Percentiles rank a stretch among this genome's conserved stretches.
Evolutionary conservation across 805 yeast genomes (phyloP).

Genomic region (Priceomyces melissophilus): DNA sequence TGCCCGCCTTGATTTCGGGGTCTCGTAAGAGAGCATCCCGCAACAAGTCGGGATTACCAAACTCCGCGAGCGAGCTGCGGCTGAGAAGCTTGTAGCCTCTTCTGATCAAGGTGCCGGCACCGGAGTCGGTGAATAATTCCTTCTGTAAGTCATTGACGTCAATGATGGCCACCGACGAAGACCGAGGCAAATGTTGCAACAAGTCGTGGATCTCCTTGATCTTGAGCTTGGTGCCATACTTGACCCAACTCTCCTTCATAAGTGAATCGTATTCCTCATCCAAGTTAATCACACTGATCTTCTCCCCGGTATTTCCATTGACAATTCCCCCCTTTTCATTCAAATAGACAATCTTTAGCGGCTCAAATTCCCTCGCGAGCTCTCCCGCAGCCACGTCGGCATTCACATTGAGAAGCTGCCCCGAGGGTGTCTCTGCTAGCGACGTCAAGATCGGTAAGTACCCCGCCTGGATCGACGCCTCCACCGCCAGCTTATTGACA

Average conservation of each 20-base stretch:
- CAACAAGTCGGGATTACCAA: slow-evolving; percentile 69
- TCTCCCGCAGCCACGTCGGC: slow-evolving; percentile 99
- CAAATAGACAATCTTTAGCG: slow-evolving; percentile 91
- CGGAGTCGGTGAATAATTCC: slow-evolving; percentile 96
- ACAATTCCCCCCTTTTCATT: slow-evolving; percentile 97
- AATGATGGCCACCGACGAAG: slow-evolving; percentile 96
- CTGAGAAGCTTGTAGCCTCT: slow-evolving; percentile 88
- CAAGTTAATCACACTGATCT: slow-evolving; percentile 82
- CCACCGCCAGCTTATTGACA: slow-evolving; percentile 82
- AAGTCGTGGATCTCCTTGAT: slow-evolving; percentile 95
- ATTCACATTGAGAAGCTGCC: slow-evolving; percentile 94
- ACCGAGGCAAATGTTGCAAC: slow-evolving; percentile 89
- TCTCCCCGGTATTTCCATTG: slow-evolving; percentile 89
- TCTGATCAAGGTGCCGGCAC: slow-evolving; percentile 98
- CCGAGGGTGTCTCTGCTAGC: slow-evolving; percentile 92
- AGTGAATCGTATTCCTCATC: slow-evolving; percentile 94
- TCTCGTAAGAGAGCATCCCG: slow-evolving; percentile 77
- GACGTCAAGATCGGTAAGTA: slow-evolving; percentile 96
- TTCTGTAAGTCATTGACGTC: slow-evolving; percentile 93
- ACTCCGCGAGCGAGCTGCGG: slow-evolving; percentile 66
- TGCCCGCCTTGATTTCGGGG: slow-evolving; percentile 66
- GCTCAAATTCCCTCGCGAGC: slow-evolving; percentile 93
- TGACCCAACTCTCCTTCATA: slow-evolving; percentile 95
- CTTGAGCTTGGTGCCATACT: slow-evolving; percentile 96
- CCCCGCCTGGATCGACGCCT: slow-evolving; percentile 93